Percentiles rank a stretch among this genome's conserved stretches.
phyloP scores from a whole-genome alignment of 208 protist species.

The Kentomonas sorsogonicus region DNA sequence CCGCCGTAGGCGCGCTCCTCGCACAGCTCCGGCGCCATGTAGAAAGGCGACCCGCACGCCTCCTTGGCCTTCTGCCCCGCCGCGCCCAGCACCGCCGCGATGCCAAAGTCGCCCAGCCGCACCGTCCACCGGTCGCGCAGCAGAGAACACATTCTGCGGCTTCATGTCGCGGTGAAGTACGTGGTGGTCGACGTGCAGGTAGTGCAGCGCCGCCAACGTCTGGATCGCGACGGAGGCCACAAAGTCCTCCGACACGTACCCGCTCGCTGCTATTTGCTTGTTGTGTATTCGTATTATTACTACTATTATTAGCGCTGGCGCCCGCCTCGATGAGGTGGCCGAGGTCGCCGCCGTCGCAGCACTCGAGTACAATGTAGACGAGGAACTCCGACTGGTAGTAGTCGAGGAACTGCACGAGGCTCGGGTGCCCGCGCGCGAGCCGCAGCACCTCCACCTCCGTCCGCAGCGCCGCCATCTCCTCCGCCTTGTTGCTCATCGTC shows the following conservation, averaged over 20 bases:
- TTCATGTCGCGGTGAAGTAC: slow-evolving; percentile 88
- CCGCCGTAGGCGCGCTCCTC: slow-evolving; percentile 84
- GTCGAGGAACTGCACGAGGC: slow-evolving; percentile 57
- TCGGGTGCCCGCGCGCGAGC: slow-evolving; percentile 41
- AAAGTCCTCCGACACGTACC: slow-evolving; percentile 26
- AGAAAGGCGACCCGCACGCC: slow-evolving; percentile 83
- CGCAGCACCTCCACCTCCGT: slow-evolving; percentile 56
- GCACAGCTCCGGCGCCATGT: slow-evolving; percentile 92
- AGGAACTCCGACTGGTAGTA: slow-evolving; percentile 36
- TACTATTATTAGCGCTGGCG: background rate
- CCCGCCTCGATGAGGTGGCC: slow-evolving; percentile 27
- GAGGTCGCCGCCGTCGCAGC: slow-evolving; percentile 68
- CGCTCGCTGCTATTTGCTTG: background rate
- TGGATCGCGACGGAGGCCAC: slow-evolving; percentile 72
- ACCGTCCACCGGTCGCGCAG: slow-evolving; percentile 45
- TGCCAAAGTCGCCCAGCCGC: slow-evolving; percentile 85
- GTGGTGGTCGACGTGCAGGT: slow-evolving; percentile 56
- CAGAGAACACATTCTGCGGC: slow-evolving; percentile 83
- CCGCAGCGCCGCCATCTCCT: slow-evolving; percentile 51
- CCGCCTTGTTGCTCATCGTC: slow-evolving; percentile 44
- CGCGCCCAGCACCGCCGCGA: slow-evolving; percentile 49
- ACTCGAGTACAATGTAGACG: slow-evolving; percentile 84
- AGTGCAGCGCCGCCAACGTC: slow-evolving; percentile 48
- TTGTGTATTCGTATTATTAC: background rate
- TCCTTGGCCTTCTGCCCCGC: slow-evolving; percentile 41